Evolutionary conservation across 306 rosid genomes (phyloP).

Genomic region (Casuarina equisetifolia): DNA sequence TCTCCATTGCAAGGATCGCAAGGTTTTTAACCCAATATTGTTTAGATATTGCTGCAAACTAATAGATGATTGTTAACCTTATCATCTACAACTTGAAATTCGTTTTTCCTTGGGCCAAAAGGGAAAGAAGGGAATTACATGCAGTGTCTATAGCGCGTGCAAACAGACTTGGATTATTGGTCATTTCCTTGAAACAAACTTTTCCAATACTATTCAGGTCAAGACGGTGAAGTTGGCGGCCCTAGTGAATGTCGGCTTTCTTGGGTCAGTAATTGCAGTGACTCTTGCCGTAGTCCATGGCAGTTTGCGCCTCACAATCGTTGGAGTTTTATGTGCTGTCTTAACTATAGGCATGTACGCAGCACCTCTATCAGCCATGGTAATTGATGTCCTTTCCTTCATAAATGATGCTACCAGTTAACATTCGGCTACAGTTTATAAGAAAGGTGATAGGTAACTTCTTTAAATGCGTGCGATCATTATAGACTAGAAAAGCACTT

Average conservation of each 20-base stretch:
- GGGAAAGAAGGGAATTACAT: too few species aligned
- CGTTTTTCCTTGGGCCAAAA: too few species aligned
- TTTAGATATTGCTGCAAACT: not conserved
- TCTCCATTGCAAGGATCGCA: not conserved
- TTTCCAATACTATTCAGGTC: slow-evolving; percentile 19
- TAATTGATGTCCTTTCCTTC: slow-evolving; percentile 5
- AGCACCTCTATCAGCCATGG: slow-evolving; percentile 48
- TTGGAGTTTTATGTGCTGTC: slow-evolving; percentile 40
- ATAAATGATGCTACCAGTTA: not conserved
- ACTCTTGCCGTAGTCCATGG: slow-evolving; percentile 41
- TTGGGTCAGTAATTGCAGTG: slow-evolving; percentile 40
- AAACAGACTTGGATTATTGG: not conserved
- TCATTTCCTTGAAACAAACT: not conserved
- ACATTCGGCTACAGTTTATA: too few species aligned
- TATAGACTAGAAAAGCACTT: too few species aligned
- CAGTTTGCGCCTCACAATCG: slow-evolving; percentile 33
- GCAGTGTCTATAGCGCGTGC: too few species aligned
- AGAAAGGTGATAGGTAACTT: too few species aligned
- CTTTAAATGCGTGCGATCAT: too few species aligned
- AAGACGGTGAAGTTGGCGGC: slow-evolving; percentile 33
- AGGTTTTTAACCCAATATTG: not conserved
- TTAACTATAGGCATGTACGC: slow-evolving; percentile 52
- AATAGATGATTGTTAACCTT: too few species aligned
- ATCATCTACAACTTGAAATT: too few species aligned
- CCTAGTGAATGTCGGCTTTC: slow-evolving; percentile 38